Evolutionary conservation across 2,329 filamentous ascomycete genomes (phyloP).

Genomic region (Colletotrichum sojae): DNA sequence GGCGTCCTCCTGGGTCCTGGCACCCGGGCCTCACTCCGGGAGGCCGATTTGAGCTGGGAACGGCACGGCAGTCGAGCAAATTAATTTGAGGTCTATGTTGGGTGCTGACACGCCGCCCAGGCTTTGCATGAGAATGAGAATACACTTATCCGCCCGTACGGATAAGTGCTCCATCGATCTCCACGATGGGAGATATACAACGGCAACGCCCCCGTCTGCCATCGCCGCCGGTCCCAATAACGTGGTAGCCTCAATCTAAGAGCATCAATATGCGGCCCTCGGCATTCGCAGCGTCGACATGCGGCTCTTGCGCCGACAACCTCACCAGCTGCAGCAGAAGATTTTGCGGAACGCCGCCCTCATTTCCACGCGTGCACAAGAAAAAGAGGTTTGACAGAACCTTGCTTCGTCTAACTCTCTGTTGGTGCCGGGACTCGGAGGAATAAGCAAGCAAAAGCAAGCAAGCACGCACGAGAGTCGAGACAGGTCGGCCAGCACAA

Average conservation of each 20-base stretch:
- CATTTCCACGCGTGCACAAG: constrained; percentile 6
- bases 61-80: constrained; percentile 13
- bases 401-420: background rate
- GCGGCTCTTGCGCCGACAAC: background rate
- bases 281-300: constrained; percentile 2
- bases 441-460: constrained; percentile 16
- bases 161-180: constrained; percentile 5
- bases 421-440: constrained; percentile 3
- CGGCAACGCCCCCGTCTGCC: background rate
- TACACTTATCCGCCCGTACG: no score
- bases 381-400: constrained; percentile 22
- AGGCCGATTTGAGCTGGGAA: constrained; percentile 16
- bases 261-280: constrained; percentile 16
- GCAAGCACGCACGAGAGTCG: background rate
- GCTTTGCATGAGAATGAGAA: constrained; percentile 2
- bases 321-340: background rate
- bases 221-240: constrained; percentile 18
- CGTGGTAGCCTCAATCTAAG: constrained; percentile 23
- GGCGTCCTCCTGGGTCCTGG: constrained; percentile 16
- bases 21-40: constrained; percentile 15
- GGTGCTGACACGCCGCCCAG: constrained; percentile 6
- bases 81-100: constrained; percentile 4
- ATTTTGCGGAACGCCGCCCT: constrained; percentile 2
- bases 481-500: constrained; percentile 1
- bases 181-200: constrained; percentile 6